A percentile compares a stretch with the other conserved stretches of the same genome.
These are phyloP conservation scores for Gastrolobium villosum DNA, from an alignment of 306 rosid species.

Conservation along the genomic window DNA sequence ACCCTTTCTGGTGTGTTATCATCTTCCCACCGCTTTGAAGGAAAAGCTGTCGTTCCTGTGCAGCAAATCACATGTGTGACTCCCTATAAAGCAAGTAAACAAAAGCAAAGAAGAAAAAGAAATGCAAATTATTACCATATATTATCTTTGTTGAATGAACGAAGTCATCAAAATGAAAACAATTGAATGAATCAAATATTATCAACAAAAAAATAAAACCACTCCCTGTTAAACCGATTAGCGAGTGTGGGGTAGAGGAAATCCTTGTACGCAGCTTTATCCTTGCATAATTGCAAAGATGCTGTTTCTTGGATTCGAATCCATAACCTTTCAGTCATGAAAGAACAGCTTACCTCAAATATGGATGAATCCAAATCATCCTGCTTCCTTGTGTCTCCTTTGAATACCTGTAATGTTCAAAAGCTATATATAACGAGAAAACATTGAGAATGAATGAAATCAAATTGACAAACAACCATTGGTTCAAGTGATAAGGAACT, in stretches of 20 bases:
- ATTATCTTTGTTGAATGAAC: slow-evolving; percentile 25
- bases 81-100: slow-evolving; percentile 65
- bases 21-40: slow-evolving; percentile 91
- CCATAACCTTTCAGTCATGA: too few species aligned
- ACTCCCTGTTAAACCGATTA: too few species aligned
- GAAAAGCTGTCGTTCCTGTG: slow-evolving; percentile 97
- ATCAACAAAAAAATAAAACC: too few species aligned
- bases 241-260: too few species aligned
- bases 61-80: slow-evolving; percentile 97
- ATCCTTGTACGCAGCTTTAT: too few species aligned
- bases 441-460: slow-evolving; percentile 39
- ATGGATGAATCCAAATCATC: slow-evolving; percentile 79
- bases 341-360: slow-evolving; percentile 84
- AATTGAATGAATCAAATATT: slow-evolving; percentile 21
- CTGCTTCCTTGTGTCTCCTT: slow-evolving; percentile 85
- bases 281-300: too few species aligned
- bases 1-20: slow-evolving; percentile 93
- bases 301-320: too few species aligned
- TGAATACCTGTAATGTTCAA: slow-evolving; percentile 68
- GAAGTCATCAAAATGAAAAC: not conserved
- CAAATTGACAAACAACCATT: not conserved
- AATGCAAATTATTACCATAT: slow-evolving; percentile 25
- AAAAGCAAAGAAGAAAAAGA: slow-evolving; percentile 23
- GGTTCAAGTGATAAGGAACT: too few species aligned
- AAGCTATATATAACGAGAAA: slow-evolving; percentile 43